Conservation (phyloP, 768 basidiomycete genomes). For the Termitomyces sp. region DNA sequence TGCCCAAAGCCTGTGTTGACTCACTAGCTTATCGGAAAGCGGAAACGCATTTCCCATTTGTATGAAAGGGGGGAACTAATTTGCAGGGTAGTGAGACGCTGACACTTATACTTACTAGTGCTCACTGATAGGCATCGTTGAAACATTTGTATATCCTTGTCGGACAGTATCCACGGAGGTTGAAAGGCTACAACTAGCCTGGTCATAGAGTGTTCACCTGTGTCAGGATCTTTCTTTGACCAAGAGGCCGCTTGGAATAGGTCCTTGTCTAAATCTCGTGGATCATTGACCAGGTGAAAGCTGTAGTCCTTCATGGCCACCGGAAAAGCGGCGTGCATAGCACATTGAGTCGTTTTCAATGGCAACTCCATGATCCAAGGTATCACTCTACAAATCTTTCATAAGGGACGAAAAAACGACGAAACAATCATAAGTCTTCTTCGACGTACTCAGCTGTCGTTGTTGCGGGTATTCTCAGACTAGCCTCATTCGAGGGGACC, state of each 20-base stretch:
- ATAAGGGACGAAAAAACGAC: background rate
- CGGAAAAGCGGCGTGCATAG: conserved; percentile 43
- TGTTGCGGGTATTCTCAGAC: conserved; percentile 33
- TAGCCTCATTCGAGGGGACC: conserved; percentile 26
- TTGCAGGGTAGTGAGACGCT: conserved; percentile 13
- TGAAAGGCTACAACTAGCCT: conserved; percentile 52
- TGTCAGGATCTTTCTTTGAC: conserved; percentile 15
- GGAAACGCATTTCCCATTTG: conserved; percentile 31
- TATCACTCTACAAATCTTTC: conserved; percentile 30
- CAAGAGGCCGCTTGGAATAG: conserved; percentile 47
- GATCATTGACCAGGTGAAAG: conserved; percentile 30
- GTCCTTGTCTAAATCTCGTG: conserved; percentile 30
- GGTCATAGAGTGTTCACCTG: background rate
- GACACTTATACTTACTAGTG: background rate
- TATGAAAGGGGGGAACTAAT: conserved; percentile 37
- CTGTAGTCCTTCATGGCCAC: conserved; percentile 34
- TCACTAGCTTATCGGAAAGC: conserved; percentile 23
- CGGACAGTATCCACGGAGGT: conserved; percentile 55
- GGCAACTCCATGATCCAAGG: conserved; percentile 51
- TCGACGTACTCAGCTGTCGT: conserved; percentile 38
- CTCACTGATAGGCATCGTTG: conserved; percentile 39
- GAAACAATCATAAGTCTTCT: background rate
- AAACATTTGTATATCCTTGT: conserved; percentile 53
- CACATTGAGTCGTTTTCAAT: conserved; percentile 45
- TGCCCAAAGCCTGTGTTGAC: conserved; percentile 56